These are phyloP conservation scores for Ascochyta pisi DNA, from an alignment of 2,329 filamentous ascomycete species.

Conservation along the genomic window DNA sequence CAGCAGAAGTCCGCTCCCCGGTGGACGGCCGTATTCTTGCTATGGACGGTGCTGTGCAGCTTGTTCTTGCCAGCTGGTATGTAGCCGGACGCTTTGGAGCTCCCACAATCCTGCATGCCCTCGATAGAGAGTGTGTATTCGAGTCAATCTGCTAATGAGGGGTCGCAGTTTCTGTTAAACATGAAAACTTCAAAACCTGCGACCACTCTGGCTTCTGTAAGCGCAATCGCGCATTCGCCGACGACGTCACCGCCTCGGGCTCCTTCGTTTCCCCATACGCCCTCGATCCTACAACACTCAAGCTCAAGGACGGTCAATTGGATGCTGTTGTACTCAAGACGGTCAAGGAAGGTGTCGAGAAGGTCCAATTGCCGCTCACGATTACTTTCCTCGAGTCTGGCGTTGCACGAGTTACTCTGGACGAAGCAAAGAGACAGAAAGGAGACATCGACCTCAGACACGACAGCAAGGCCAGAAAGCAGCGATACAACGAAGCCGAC, in stretches of 20 bases:
- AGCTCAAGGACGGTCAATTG: conserved; percentile 80
- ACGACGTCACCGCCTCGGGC: conserved; percentile 70
- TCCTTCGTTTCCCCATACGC: conserved; percentile 83
- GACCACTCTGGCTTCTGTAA: conserved; percentile 96
- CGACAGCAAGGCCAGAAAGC: conserved; percentile 82
- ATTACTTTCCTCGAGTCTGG: conserved; percentile 91
- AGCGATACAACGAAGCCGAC: conserved; percentile 91
- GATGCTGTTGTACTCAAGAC: conserved; percentile 84
- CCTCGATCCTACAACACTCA: conserved; percentile 73
- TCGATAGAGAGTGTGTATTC: not conserved
- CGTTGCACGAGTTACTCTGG: conserved; percentile 82
- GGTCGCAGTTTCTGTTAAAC: conserved; percentile 78
- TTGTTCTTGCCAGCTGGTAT: conserved; percentile 48
- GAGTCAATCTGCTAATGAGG: conserved; percentile 11
- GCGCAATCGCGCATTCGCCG: conserved; percentile 89
- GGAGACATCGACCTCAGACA: conserved; percentile 88
- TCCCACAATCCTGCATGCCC: conserved; percentile 2
- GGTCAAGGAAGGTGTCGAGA: conserved; percentile 68
- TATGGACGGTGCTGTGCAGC: conserved; percentile 43
- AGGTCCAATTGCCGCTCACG: conserved; percentile 79
- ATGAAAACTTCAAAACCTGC: conserved; percentile 97
- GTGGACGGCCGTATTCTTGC: conserved; percentile 64
- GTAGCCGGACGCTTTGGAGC: conserved; percentile 23
- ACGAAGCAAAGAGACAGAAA: conserved; percentile 89
- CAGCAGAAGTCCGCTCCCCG: conserved; percentile 56